Evolutionary conservation across 75 land plant species (phyloP).

Genomic region (Adiantum capillusveneris): DNA sequence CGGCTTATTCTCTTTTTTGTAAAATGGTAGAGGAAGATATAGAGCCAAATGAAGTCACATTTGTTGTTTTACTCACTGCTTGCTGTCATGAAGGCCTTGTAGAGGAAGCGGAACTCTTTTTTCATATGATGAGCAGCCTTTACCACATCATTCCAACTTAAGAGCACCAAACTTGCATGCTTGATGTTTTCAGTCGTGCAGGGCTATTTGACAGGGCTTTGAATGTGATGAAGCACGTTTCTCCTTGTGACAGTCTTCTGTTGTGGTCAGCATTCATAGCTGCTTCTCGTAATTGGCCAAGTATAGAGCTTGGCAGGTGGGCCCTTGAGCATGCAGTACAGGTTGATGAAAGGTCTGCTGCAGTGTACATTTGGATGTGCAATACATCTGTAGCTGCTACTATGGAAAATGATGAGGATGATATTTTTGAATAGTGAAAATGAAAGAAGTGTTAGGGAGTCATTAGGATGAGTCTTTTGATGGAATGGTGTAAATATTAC

Average conservation of each 20-base stretch:
- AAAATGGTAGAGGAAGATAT: constrained; percentile 34
- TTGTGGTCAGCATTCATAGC: too few species aligned
- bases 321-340: too few species aligned
- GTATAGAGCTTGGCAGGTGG: too few species aligned
- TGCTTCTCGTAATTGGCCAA: too few species aligned
- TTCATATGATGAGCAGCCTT: constrained; percentile 24
- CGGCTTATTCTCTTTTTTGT: constrained; percentile 26
- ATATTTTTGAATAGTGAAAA: too few species aligned
- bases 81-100: constrained; percentile 45
- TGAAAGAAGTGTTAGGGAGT: too few species aligned
- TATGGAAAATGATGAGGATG: too few species aligned
- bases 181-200: constrained; percentile 34
- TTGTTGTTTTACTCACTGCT: constrained; percentile 33
- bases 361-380: too few species aligned
- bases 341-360: too few species aligned
- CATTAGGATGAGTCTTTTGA: too few species aligned
- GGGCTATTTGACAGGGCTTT: constrained; percentile 30
- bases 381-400: too few species aligned
- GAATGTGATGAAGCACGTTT: constrained; percentile 29
- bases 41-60: constrained; percentile 50
- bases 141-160: constrained; percentile 18
- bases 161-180: constrained; percentile 35
- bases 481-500: too few species aligned
- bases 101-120: constrained; percentile 33
- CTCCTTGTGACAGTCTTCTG: background rate